phyloP scores from a whole-genome alignment of 2,329 filamentous ascomycete species.

The Sordariomycetes sp. region DNA sequence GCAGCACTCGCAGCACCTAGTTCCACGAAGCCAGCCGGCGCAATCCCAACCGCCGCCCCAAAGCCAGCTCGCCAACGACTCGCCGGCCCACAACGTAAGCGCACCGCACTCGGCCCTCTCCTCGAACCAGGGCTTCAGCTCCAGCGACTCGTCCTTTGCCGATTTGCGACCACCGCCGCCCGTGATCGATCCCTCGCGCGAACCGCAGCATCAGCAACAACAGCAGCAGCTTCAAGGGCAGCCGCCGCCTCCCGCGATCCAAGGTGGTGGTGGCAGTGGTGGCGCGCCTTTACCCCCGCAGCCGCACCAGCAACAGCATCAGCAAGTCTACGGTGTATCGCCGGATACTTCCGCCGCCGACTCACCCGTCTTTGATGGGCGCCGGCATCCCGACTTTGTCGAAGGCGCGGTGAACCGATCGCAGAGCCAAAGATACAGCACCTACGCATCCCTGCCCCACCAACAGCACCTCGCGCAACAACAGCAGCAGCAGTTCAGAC shows the following conservation, averaged over 20 bases:
- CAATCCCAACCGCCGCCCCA: not conserved
- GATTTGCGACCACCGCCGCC: slow-evolving; percentile 1
- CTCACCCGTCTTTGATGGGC: slow-evolving; percentile 20
- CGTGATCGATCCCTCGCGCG: slow-evolving; percentile 1
- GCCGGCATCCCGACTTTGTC: slow-evolving; percentile 31
- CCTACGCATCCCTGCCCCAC: slow-evolving; percentile 16
- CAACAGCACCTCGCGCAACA: slow-evolving; percentile 8
- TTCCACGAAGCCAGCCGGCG: not conserved
- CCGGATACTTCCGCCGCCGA: slow-evolving; percentile 12
- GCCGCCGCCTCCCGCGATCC: slow-evolving; percentile 14
- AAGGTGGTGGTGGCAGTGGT: not conserved
- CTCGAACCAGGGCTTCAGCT: no score
- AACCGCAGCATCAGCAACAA: slow-evolving; percentile 8
- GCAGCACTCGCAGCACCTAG: not conserved
- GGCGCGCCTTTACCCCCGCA: slow-evolving; percentile 8
- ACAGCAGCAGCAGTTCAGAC: slow-evolving; percentile 13
- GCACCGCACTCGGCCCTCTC: not conserved
- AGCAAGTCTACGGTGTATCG: slow-evolving; percentile 10
- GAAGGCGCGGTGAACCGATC: slow-evolving; percentile 36
- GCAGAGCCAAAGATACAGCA: slow-evolving; percentile 40
- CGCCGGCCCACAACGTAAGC: not conserved
- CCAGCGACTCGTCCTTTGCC: slow-evolving; percentile 2
- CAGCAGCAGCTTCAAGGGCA: slow-evolving; percentile 11
- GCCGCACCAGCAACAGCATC: slow-evolving; percentile 12
- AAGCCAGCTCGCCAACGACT: not conserved